phyloP scores from a whole-genome alignment of 2,329 filamentous ascomycete genomes.

The Fusarium verrucosum region DNA sequence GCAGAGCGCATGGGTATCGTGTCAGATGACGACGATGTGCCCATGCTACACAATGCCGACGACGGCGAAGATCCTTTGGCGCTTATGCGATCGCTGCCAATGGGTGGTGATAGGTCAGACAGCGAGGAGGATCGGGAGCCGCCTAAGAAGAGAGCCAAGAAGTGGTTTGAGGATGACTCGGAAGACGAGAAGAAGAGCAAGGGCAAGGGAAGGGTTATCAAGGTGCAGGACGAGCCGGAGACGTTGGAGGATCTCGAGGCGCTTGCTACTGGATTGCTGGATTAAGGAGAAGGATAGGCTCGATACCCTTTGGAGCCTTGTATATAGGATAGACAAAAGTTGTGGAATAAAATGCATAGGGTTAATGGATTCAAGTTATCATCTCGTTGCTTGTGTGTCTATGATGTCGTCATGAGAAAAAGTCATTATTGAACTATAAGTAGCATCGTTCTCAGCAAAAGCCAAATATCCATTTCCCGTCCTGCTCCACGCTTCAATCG shows the following conservation, averaged over 20 bases:
- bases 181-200: constrained; percentile 60
- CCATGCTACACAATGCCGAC: constrained; percentile 49
- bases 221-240: constrained; percentile 74
- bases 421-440: constrained; percentile 13
- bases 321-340: constrained; percentile 37
- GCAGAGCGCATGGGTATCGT: constrained; percentile 48
- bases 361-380: constrained; percentile 8
- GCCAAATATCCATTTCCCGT: constrained; percentile 16
- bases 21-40: constrained; percentile 42
- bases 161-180: constrained; percentile 79
- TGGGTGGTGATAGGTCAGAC: constrained; percentile 50
- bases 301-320: constrained; percentile 44
- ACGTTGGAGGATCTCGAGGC: constrained; percentile 82
- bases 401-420: constrained; percentile 3
- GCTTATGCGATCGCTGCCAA: constrained; percentile 66
- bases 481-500: constrained; percentile 33
- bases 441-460: constrained; percentile 16
- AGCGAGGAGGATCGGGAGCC: constrained; percentile 54
- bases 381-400: not conserved
- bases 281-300: constrained; percentile 45
- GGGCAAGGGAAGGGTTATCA: constrained; percentile 64
- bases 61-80: constrained; percentile 56
- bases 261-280: constrained; percentile 76
- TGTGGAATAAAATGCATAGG: constrained; percentile 9
- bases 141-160: constrained; percentile 70